These are phyloP conservation scores for Kalaharituber pfeilii DNA, from an alignment of 2,329 filamentous ascomycete species.

Conservation along the genomic window DNA sequence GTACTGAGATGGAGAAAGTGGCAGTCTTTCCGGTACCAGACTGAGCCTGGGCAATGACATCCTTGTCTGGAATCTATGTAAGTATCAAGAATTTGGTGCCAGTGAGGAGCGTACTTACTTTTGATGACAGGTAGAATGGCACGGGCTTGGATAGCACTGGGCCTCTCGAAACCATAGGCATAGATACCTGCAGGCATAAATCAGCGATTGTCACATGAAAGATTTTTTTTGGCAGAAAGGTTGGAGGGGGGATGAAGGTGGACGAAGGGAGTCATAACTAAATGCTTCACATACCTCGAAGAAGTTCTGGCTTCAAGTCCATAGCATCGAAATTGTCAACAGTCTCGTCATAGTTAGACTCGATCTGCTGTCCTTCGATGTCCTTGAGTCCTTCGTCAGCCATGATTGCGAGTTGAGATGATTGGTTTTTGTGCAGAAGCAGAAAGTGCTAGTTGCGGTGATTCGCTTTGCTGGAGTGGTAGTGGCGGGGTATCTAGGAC, in stretches of 20 bases:
- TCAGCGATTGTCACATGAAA: neutral
- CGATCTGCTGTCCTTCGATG: slow-evolving; percentile 50
- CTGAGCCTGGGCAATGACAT: slow-evolving; percentile 99
- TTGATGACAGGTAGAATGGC: slow-evolving; percentile 99
- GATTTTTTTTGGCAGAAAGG: slow-evolving; percentile 19
- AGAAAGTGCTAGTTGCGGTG: neutral
- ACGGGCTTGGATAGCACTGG: slow-evolving; percentile 98
- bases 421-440: neutral
- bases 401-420: slow-evolving; percentile 10
- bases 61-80: slow-evolving; percentile 46
- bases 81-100: too few relatives aligned
- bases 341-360: slow-evolving; percentile 99
- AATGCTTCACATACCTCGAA: slow-evolving; percentile 55
- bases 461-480: neutral
- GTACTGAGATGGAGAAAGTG: slow-evolving; percentile 96
- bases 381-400: slow-evolving; percentile 20
- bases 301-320: slow-evolving; percentile 90
- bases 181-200: slow-evolving; percentile 52
- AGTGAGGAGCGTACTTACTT: slow-evolving; percentile 41
- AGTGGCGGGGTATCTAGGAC: neutral
- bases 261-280: neutral
- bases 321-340: slow-evolving; percentile 98
- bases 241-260: slow-evolving; percentile 17
- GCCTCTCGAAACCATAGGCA: slow-evolving; percentile 99
- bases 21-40: slow-evolving; percentile 99